These are phyloP conservation scores for Talaromyces sp. DNA, from an alignment of 2,329 filamentous ascomycete genomes.

Conservation along the genomic window DNA sequence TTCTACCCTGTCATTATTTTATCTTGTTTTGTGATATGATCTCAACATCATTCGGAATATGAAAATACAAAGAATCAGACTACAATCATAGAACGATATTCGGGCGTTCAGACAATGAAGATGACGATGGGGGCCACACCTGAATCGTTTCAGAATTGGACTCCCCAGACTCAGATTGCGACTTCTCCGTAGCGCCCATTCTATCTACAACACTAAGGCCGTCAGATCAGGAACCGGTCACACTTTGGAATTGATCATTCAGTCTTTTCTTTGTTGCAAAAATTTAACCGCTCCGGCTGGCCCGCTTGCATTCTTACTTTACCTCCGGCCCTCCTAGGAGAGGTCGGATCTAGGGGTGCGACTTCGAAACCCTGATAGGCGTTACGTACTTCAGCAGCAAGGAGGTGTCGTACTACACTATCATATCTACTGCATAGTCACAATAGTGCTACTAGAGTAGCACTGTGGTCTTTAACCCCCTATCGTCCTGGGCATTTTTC, in stretches of 20 bases:
- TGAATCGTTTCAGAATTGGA: conserved; percentile 14
- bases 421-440: background rate
- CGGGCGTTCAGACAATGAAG: conserved; percentile 9
- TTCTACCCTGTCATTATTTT: background rate
- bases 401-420: conserved; percentile 10
- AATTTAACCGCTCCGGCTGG: background rate
- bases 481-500: background rate
- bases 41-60: background rate
- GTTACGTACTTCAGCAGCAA: conserved; percentile 1
- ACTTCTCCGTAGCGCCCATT: conserved; percentile 4
- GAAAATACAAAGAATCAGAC: background rate
- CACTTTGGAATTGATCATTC: background rate
- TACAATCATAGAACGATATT: background rate
- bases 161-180: conserved; percentile 12
- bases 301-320: conserved; percentile 4
- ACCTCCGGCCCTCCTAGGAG: background rate
- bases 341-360: background rate
- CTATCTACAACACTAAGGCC: background rate
- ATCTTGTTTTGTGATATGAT: background rate
- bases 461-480: background rate
- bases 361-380: background rate
- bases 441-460: conserved; percentile 1
- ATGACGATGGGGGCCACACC: conserved; percentile 13
- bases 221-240: background rate
- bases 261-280: background rate